Percentiles rank a stretch among this genome's conserved stretches.
Conservation (phyloP, 768 basidiomycete genomes). For the Postia placenta region DNA sequence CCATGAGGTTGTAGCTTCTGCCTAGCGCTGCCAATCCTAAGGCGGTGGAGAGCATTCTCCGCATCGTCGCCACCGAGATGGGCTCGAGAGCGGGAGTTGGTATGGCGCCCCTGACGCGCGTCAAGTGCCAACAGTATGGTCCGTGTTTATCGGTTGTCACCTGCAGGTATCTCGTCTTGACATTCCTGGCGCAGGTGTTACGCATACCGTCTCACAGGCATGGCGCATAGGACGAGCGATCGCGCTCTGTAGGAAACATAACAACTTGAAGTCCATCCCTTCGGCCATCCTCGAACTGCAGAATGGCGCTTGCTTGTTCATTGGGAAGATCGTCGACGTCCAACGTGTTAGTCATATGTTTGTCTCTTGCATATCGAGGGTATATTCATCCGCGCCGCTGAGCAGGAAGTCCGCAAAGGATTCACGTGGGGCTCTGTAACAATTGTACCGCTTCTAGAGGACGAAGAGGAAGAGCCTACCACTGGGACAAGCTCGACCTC, state of each 20-base stretch:
- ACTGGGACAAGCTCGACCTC: not conserved
- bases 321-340: conserved; percentile 56
- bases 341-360: conserved; percentile 5
- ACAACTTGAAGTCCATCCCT: conserved; percentile 31
- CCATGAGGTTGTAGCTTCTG: conserved; percentile 9
- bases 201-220: conserved; percentile 49
- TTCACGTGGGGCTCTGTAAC: conserved; percentile 29
- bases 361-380: not conserved
- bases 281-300: conserved; percentile 25
- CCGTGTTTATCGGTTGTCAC: not conserved
- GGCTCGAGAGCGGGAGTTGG: conserved; percentile 23
- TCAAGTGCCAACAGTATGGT: conserved; percentile 23
- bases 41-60: conserved; percentile 21
- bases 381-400: not conserved
- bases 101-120: conserved; percentile 21
- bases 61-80: conserved; percentile 23
- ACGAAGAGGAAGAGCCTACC: conserved; percentile 22
- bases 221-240: conserved; percentile 64
- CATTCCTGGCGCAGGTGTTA: conserved; percentile 20
- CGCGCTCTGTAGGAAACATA: conserved; percentile 42
- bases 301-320: conserved; percentile 41
- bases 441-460: conserved; percentile 23
- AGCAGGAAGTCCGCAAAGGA: conserved; percentile 25
- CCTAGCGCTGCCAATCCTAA: conserved; percentile 16
- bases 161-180: not conserved